Evolutionary conservation across 371 early-diverging fungal genomes (phyloP).

Genomic region (Zopfochytrium polystomum): DNA sequence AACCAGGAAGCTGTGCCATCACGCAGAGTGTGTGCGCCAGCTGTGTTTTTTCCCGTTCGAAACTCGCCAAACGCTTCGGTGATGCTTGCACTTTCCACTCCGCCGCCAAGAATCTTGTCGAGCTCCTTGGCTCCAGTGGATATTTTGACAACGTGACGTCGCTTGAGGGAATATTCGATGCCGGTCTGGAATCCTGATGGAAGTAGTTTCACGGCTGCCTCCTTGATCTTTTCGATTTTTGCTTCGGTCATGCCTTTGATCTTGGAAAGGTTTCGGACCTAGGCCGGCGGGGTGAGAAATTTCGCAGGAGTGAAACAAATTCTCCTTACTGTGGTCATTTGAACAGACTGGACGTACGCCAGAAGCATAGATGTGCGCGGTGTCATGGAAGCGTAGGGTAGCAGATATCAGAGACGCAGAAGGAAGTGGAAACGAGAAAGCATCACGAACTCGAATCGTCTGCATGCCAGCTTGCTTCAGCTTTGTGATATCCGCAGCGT

Average conservation of each 20-base stretch:
- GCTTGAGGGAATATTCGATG: constrained; percentile 78
- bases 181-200: constrained; percentile 96
- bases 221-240: constrained; percentile 96
- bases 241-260: constrained; percentile 98
- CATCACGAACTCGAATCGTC: constrained; percentile 56
- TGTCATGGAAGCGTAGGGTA: too few species aligned
- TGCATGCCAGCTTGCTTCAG: constrained; percentile 78
- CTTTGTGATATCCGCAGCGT: constrained; percentile 75
- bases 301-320: neutral
- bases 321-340: constrained; percentile 66
- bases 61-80: constrained; percentile 51
- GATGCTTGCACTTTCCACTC: constrained; percentile 85
- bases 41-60: constrained; percentile 32
- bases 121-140: constrained; percentile 96
- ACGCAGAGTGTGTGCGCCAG: constrained; percentile 39
- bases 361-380: neutral
- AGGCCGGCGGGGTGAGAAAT: neutral
- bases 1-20: constrained; percentile 64
- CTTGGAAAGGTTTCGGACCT: constrained; percentile 63
- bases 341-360: constrained; percentile 59
- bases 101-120: constrained; percentile 89
- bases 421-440: neutral
- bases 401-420: too few species aligned
- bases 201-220: constrained; percentile 86
- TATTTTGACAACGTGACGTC: constrained; percentile 72